Evolutionary conservation across 192 early-diverging fungal species (phyloP).

Genomic region (Entomortierella chlamydospora): DNA sequence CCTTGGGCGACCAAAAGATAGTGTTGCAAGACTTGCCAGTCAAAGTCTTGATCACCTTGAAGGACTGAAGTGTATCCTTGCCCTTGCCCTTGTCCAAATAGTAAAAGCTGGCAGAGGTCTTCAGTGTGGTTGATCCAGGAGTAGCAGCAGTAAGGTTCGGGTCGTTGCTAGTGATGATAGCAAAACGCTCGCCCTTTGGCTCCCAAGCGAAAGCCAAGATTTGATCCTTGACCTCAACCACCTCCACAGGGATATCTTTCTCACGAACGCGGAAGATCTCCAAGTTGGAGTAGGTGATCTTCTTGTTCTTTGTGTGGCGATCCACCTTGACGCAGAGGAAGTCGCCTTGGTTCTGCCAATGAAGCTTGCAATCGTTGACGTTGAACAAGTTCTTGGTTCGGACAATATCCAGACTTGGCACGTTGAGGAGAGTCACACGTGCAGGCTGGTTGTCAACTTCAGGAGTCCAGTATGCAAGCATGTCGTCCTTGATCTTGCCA

Average conservation of each 20-base stretch:
- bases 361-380: conserved; percentile 87
- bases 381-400: conserved; percentile 99
- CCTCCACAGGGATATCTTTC: conserved; percentile 96
- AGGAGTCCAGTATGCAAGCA: conserved; percentile 96
- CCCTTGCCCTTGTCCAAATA: conserved; percentile 81
- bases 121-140: conserved; percentile 67
- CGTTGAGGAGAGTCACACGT: conserved; percentile 87
- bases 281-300: conserved; percentile 86
- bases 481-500: conserved; percentile 67
- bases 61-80: conserved; percentile 72
- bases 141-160: conserved; percentile 60
- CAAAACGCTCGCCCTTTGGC: conserved; percentile 91
- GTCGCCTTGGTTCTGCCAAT: conserved; percentile 92
- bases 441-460: conserved; percentile 96
- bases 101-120: conserved; percentile 85
- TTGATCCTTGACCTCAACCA: conserved; percentile 88
- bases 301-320: conserved; percentile 92
- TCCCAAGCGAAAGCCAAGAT: conserved; percentile 96
- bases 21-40: conserved; percentile 85
- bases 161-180: conserved; percentile 85
- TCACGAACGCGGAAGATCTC: conserved; percentile 95
- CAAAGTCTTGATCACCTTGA: conserved; percentile 87
- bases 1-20: conserved; percentile 96
- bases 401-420: conserved; percentile 88
- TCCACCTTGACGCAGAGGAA: conserved; percentile 95